phyloP scores from a whole-genome alignment of 306 rosid genomes.

The Datisca glomerata region DNA sequence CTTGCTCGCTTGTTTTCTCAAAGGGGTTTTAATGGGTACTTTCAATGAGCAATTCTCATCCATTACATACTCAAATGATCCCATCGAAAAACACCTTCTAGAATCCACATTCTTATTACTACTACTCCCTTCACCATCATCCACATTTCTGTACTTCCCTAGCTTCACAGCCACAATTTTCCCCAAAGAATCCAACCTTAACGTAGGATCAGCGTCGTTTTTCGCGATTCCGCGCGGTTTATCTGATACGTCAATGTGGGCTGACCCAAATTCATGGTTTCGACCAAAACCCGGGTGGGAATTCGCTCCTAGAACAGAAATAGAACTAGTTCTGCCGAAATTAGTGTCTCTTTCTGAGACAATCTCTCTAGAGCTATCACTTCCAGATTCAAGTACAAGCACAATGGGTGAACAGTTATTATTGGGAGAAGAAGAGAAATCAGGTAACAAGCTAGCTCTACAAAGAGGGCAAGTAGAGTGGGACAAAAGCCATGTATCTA shows the following conservation, averaged over 20 bases:
- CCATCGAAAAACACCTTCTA: conserved; percentile 95
- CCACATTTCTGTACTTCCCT: conserved; percentile 72
- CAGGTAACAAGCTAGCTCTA: conserved; percentile 63
- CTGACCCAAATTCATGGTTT: conserved; percentile 28
- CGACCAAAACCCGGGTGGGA: conserved; percentile 24
- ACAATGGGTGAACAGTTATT: conserved; percentile 44
- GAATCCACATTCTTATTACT: conserved; percentile 37
- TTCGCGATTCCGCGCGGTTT: conserved; percentile 29
- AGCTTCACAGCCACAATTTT: conserved; percentile 64
- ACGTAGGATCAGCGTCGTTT: no score
- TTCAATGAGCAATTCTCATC: conserved; percentile 55
- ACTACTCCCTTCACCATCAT: conserved; percentile 35
- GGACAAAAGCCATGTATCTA: conserved; percentile 91
- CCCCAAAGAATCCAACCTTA: conserved; percentile 11
- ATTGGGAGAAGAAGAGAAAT: conserved; percentile 37
- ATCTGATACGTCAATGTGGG: conserved; percentile 4
- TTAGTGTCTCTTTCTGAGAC: conserved; percentile 32
- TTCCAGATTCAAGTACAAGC: conserved; percentile 82
- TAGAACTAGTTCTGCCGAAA: conserved; percentile 42
- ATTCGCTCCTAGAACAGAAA: conserved; percentile 23
- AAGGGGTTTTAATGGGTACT: conserved; percentile 58
- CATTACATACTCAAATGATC: conserved; percentile 77
- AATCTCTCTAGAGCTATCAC: conserved; percentile 69
- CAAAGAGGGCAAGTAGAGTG: conserved; percentile 96
- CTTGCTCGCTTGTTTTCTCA: conserved; percentile 38